A percentile compares a stretch with the other conserved stretches of the same genome.
Conservation (phyloP, 306 rosid species). For the Casuarina equisetifolia region DNA sequence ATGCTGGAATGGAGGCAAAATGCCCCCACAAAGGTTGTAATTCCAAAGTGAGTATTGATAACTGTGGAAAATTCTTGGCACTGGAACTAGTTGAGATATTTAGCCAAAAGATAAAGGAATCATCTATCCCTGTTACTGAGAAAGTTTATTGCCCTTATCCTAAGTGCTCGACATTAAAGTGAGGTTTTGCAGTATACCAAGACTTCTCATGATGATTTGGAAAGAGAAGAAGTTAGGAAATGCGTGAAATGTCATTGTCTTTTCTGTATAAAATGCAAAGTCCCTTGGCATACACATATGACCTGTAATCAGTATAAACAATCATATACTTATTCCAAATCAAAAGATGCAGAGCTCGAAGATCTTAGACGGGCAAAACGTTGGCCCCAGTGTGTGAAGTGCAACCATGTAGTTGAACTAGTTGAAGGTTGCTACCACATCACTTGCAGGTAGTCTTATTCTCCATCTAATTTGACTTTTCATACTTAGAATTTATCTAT, state of each 20-base stretch:
- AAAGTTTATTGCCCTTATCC: slow-evolving; percentile 64
- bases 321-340: slow-evolving; percentile 16
- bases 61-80: slow-evolving; percentile 46
- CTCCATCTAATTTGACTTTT: not conserved
- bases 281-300: slow-evolving; percentile 50
- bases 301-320: slow-evolving; percentile 35
- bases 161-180: slow-evolving; percentile 45
- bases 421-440: slow-evolving; percentile 62
- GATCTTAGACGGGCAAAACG: slow-evolving; percentile 31
- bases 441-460: slow-evolving; percentile 51
- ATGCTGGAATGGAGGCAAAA: slow-evolving; percentile 38
- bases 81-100: slow-evolving; percentile 35
- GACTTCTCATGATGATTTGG: slow-evolving; percentile 8
- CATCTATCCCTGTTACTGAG: slow-evolving; percentile 43
- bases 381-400: slow-evolving; percentile 62
- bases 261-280: slow-evolving; percentile 55
- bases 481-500: too few species aligned
- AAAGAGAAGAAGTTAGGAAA: slow-evolving; percentile 38
- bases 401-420: slow-evolving; percentile 56
- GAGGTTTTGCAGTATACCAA: slow-evolving; percentile 39
- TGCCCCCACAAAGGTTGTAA: slow-evolving; percentile 60
- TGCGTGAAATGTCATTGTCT: slow-evolving; percentile 47
- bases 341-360: slow-evolving; percentile 46
- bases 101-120: slow-evolving; percentile 43
- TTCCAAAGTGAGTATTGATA: slow-evolving; percentile 39